Percentiles rank a stretch among this genome's conserved stretches.
Evolutionary conservation across 2,329 filamentous ascomycete genomes (phyloP).

Genomic region (Rutstroemia sp.): DNA sequence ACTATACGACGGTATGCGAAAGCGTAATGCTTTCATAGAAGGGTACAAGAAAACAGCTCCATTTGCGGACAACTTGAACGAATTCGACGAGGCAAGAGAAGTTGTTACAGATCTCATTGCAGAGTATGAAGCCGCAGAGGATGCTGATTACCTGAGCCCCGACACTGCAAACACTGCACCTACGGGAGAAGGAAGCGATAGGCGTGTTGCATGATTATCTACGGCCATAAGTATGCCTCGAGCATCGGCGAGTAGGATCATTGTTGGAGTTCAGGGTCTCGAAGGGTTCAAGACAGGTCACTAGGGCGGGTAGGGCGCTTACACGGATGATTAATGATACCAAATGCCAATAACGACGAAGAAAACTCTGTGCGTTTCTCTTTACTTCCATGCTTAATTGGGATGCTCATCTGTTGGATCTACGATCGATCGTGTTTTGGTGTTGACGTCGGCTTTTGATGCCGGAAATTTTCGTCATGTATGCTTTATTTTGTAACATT

Average conservation of each 20-base stretch:
- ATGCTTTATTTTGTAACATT: not conserved
- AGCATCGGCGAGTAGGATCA: not conserved
- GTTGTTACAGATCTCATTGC: conserved; percentile 86
- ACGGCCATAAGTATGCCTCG: not conserved
- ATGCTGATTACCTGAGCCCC: conserved; percentile 80
- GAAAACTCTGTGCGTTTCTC: not conserved
- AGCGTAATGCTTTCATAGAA: conserved; percentile 94
- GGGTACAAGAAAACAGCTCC: conserved; percentile 93
- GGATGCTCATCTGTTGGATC: not conserved
- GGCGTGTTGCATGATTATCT: conserved; percentile 18
- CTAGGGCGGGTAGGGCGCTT: conserved; percentile 14
- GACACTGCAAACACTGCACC: conserved; percentile 21
- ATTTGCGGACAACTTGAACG: conserved; percentile 82
- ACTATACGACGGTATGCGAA: conserved; percentile 90
- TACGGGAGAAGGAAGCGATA: conserved; percentile 25
- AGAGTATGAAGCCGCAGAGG: conserved; percentile 94
- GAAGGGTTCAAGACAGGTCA: not conserved
- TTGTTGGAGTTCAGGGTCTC: conserved; percentile 1
- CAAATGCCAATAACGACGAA: conserved; percentile 13
- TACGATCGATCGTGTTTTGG: not conserved
- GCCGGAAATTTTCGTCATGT: not conserved
- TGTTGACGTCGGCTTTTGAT: not conserved
- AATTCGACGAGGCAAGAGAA: conserved; percentile 91
- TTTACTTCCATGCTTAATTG: not conserved
- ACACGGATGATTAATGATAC: conserved; percentile 26